Conservation (phyloP, 225 moss, liverwort and hornwort species). For the Takakia lepidozioides region DNA sequence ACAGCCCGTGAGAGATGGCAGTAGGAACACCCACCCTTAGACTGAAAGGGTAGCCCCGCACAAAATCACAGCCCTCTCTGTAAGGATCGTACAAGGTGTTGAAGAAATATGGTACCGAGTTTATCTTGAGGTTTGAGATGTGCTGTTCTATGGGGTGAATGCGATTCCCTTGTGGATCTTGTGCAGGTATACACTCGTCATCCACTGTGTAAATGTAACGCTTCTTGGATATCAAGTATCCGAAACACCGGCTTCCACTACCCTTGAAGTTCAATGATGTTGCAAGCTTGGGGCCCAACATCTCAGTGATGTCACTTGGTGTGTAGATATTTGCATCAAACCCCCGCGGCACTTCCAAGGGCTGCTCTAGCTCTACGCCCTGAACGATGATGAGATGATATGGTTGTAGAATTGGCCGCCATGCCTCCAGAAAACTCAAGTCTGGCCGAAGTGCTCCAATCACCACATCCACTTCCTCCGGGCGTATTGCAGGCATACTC, state of each 20-base stretch:
- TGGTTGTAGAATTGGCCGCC: slow-evolving; percentile 5
- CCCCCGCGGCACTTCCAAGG: slow-evolving; percentile 6
- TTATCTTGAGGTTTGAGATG: slow-evolving; percentile 3
- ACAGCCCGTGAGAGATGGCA: slow-evolving; percentile 9
- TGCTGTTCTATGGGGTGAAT: slow-evolving; percentile 10
- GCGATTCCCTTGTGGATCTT: slow-evolving; percentile 8
- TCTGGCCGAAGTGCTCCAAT: slow-evolving; percentile 4
- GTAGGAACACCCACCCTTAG: slow-evolving; percentile 4
- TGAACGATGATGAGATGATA: slow-evolving; percentile 12
- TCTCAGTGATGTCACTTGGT: slow-evolving; percentile 9
- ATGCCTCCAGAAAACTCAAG: slow-evolving; percentile 9
- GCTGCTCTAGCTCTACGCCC: slow-evolving; percentile 3
- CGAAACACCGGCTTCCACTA: slow-evolving; percentile 9
- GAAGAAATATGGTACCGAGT: slow-evolving; percentile 7
- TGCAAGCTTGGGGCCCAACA: slow-evolving; percentile 7
- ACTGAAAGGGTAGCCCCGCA: slow-evolving; percentile 10
- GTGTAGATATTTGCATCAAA: slow-evolving; percentile 8
- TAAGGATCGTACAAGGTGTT: slow-evolving; percentile 11
- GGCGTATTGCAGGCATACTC: too few relatives aligned
- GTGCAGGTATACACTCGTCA: slow-evolving; percentile 6
- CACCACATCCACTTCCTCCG: slow-evolving; percentile 8
- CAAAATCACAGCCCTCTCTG: slow-evolving; percentile 6
- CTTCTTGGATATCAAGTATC: slow-evolving; percentile 9
- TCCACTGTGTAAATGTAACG: slow-evolving; percentile 9
- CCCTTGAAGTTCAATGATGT: slow-evolving; percentile 6